Evolutionary conservation across 2,329 filamentous ascomycete genomes (phyloP), one percentile per base, ranked within the genome.

Genomic region (Neoscytalidium dimidiatum): DNA sequence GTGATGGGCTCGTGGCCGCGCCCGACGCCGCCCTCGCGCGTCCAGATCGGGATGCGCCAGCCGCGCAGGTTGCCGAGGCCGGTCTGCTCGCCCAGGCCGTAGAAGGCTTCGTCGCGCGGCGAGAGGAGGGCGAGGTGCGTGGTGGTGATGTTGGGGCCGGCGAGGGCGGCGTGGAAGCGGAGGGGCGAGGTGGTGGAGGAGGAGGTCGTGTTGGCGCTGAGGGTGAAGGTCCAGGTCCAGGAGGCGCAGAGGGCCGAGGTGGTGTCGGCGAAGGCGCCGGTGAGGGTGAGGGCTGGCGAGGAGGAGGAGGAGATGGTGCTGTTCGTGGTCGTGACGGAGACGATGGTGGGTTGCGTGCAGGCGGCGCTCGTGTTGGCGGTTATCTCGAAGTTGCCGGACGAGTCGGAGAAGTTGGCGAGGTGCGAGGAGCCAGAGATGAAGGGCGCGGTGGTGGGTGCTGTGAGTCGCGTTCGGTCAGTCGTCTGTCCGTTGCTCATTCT

Each of bases 1-100:
- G 72, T 72, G 21, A 73, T 66, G 2, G 71, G 71, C 64, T 72
- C 65, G 43, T 70, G 69, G 7, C 72, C 71, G n/a, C 71, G 67
- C 7, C 72, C 71, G 17, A 73, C 71, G 35, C 72, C 72, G 62
- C 72, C 70, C 65, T 74, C 72, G 43, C 72, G 69, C 21, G 72
- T 66, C 52, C 71, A 68, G 33, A 74, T 67, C 2, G 72, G 71
- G 17, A 74, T 67, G 52, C 67, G 71, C 31, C 70, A 68, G 31
- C 71, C 71, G 51, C 72, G 72, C 41, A 73, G 67, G 31, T 71
- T 72, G 6, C 68, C 71, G 57, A 72, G 71, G 1, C 70, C 71
- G 3, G 69, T 69, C 43, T 73, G 70, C 19, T 62, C 69, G 6
- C 71, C 72, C 7, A 73, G 66, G 3, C 72, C 71, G 60, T 73